phyloP scores from a whole-genome alignment of 129 eudicot genomes.

The Oenanthe sinensis region DNA sequence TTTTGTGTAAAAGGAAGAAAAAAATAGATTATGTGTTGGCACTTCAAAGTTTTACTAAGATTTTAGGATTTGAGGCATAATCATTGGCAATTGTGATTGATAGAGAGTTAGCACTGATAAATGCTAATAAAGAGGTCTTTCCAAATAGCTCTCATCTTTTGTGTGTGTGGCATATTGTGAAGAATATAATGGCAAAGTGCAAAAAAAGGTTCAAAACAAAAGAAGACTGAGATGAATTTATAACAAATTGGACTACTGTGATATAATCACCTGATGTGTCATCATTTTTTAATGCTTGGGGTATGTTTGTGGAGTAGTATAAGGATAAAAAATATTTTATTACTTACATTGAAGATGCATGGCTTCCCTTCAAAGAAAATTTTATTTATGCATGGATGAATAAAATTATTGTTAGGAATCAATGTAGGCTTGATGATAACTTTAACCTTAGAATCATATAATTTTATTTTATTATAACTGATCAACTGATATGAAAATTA shows the following conservation, averaged over 20 bases:
- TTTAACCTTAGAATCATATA: too few relatives aligned
- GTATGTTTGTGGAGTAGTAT: background rate
- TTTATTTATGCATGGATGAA: background rate
- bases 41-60: background rate
- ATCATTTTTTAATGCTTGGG: background rate
- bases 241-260: background rate
- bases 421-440: too few relatives aligned
- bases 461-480: too few relatives aligned
- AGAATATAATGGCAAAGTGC: background rate
- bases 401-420: too few relatives aligned
- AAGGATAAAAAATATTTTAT: too few relatives aligned
- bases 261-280: background rate
- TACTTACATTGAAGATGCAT: background rate
- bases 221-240: background rate
- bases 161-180: background rate
- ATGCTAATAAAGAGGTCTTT: background rate
- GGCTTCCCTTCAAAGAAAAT: background rate
- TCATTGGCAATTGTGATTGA: background rate
- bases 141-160: background rate
- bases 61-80: background rate
- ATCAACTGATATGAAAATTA: too few relatives aligned
- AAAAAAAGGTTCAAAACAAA: background rate
- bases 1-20: too few relatives aligned
- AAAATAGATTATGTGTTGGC: background rate
- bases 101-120: background rate